These are phyloP conservation scores for Collybiopsis confluens DNA, from an alignment of 768 basidiomycete species.

Conservation along the genomic window DNA sequence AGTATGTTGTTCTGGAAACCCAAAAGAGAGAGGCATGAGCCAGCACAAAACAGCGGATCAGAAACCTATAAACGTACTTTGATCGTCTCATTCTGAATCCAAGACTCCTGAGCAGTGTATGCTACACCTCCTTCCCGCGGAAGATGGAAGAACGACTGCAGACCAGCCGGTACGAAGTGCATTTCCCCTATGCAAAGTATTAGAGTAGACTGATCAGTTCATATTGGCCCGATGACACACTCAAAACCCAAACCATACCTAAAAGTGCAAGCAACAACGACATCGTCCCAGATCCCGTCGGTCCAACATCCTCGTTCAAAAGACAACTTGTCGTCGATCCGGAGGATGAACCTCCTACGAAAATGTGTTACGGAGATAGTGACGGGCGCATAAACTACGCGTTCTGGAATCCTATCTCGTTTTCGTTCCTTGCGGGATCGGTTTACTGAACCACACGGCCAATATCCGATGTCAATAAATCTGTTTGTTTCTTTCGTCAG, in stretches of 20 bases:
- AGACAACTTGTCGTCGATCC: conserved; percentile 32
- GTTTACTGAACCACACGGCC: conserved; percentile 5
- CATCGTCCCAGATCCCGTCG: conserved; percentile 35
- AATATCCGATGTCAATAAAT: no score
- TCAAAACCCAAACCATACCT: conserved; percentile 22
- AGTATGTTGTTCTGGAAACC: conserved; percentile 56
- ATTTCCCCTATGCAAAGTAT: conserved; percentile 42
- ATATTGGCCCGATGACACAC: no score
- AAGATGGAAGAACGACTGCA: conserved; percentile 62
- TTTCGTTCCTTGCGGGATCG: conserved; percentile 8
- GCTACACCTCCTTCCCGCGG: conserved; percentile 68
- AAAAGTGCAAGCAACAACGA: conserved; percentile 43
- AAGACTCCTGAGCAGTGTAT: conserved; percentile 81
- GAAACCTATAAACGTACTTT: conserved; percentile 27
- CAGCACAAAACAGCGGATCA: no score
- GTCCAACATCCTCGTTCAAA: conserved; percentile 35
- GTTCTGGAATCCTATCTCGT: conserved; percentile 29
- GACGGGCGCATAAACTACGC: conserved; percentile 33
- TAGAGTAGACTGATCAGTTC: no score
- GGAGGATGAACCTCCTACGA: conserved; percentile 34
- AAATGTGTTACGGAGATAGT: conserved; percentile 19
- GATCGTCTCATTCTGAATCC: conserved; percentile 81
- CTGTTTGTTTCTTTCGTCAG: background rate
- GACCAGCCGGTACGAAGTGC: conserved; percentile 50
- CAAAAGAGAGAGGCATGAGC: background rate